A percentile compares a stretch with the other conserved stretches of the same genome.
These are phyloP conservation scores for Wickerhamomyces chambardii DNA, from an alignment of 805 yeast species.

Conservation along the genomic window DNA sequence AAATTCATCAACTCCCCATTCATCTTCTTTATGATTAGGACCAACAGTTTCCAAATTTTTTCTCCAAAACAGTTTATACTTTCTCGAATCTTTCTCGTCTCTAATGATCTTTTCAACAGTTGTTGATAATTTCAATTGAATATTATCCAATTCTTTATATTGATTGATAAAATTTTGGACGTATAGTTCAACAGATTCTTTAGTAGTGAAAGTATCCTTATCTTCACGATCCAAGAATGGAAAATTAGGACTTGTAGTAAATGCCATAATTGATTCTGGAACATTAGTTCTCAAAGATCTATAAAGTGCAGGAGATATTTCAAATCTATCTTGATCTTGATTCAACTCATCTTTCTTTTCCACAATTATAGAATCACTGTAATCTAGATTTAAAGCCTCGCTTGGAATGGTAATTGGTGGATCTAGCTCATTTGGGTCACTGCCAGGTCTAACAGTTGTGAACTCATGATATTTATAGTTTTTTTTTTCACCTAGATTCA, in stretches of 20 bases:
- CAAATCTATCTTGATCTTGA: not conserved
- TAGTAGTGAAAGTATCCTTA: slow-evolving; percentile 1
- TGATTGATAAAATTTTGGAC: not conserved
- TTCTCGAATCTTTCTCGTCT: slow-evolving; percentile 7
- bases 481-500: no score
- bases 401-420: not conserved
- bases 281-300: slow-evolving; percentile 3
- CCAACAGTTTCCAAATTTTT: not conserved
- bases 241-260: not conserved
- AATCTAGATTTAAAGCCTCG: not conserved
- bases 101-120: not conserved
- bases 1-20: slow-evolving; percentile 33
- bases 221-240: not conserved
- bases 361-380: no score
- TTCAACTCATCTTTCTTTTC: not conserved
- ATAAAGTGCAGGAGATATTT: slow-evolving; percentile 1
- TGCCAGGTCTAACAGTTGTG: not conserved
- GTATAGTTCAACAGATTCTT: not conserved
- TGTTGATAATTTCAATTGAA: not conserved
- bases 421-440: not conserved
- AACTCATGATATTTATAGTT: no score
- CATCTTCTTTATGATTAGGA: slow-evolving; percentile 4
- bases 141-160: not conserved
- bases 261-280: slow-evolving; percentile 2
- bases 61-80: slow-evolving; percentile 18